Conservation (phyloP, 225 moss, liverwort and hornwort species). For the Takakia lepidozioides region DNA sequence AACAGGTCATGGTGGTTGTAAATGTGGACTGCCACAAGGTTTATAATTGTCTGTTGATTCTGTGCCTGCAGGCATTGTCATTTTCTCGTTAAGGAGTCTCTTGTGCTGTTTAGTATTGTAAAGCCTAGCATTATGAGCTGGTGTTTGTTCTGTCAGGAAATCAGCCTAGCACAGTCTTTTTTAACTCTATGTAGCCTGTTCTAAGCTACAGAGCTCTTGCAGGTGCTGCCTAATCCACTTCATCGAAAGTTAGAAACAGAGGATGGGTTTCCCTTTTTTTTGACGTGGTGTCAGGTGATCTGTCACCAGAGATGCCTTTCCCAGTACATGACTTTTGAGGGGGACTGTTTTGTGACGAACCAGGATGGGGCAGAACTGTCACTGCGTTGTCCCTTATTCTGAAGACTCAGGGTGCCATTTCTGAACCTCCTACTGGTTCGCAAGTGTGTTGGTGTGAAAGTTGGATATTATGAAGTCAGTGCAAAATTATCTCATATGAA, state of each 20-base stretch:
- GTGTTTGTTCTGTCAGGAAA: too few species aligned
- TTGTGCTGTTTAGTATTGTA: too few species aligned
- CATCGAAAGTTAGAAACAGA: conserved; percentile 60
- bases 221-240: conserved; percentile 52
- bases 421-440: conserved; percentile 58
- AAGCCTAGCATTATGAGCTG: too few species aligned
- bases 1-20: too few species aligned
- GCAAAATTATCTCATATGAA: conserved; percentile 28
- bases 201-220: conserved; percentile 7
- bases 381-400: conserved; percentile 84
- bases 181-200: conserved; percentile 4
- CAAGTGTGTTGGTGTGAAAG: conserved; percentile 62
- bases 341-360: conserved; percentile 95
- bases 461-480: conserved; percentile 83
- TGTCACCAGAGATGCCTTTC: conserved; percentile 40
- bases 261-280: conserved; percentile 64
- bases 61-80: too few species aligned
- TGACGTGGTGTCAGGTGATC: conserved; percentile 71
- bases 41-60: too few species aligned
- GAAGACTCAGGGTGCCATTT: conserved; percentile 80
- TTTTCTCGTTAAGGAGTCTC: too few species aligned
- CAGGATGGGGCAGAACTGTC: conserved; percentile 90
- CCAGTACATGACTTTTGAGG: conserved; percentile 68
- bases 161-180: not conserved
- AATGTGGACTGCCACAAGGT: too few species aligned